Base-by-base conservation (phyloP, 2,329 filamentous ascomycete genomes). In the Tolypocladium endophyticum region DNA sequence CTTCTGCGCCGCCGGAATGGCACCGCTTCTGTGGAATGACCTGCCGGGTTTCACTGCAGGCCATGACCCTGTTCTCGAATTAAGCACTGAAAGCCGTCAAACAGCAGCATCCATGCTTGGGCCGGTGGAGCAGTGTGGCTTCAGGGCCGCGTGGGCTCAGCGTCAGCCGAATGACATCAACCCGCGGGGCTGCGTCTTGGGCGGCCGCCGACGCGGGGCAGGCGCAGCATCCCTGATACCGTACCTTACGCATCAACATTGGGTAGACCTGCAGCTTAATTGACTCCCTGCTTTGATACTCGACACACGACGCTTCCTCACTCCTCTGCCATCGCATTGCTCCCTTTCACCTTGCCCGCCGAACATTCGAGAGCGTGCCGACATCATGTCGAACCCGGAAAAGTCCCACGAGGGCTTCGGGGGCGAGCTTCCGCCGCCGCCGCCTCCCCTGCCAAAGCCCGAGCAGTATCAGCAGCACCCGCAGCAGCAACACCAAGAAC, bases 351-450 rank as follows among this genome's bases (percentile, higher is more conserved):
- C 43, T 4, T 11, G 9, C 12, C 18, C 20, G 3, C 41, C 4
- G 7, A n/a, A n/a, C 41, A 23, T 25, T 14, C 5, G 45, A 25
- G 43, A 47, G 43, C 43, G 20, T 18, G 6, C 16, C 45, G 12
- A 8, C 25, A 50, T 50, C 25, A 50, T 50, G 45, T 61, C 61
- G 52, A 55, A 47, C 30, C 36, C 60, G 18, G 56, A 55, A 41
- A 54, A 60, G 50, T 8, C 54, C 8, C 18, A 7, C 11, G 30
- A 58, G n/a, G 30, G 38, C 35, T 16, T n/a, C n/a, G 7, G 55
- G 50, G 64, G 62, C 23, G 59, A 68, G 50, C 68, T 66, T 59
- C 67, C 69, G 12, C 67, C 60, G n/a, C 58, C 60, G 23, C 58
- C 60, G 57, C 61, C 62, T 47, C 23, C 50, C 4, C 57, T 18